Evolutionary conservation across 2,329 filamentous ascomycete genomes (phyloP), one percentile per base, ranked within the genome.

Genomic region (Sporothrix phasma): DNA sequence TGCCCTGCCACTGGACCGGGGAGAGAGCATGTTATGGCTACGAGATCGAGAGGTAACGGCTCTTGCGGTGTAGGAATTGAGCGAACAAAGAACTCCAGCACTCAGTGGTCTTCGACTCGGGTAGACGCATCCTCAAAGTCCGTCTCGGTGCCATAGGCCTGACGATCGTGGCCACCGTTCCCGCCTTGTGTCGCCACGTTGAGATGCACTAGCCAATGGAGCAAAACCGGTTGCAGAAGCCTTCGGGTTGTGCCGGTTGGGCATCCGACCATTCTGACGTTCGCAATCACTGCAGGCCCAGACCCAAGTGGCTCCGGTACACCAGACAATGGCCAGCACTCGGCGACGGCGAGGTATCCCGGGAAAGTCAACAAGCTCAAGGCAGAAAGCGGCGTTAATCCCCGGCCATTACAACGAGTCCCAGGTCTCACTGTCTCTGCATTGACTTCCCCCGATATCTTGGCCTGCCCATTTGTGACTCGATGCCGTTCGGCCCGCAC

Each of bases 1-100:
- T 19, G 56, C 34, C 24, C 37, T 59, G 22, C 29, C 4, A 13
- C 8, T 19, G n/a, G 13, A 15, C 45, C 19, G 45, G 19, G 19
- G 45, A 46, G 45, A 31, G 49, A 53, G 31, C 31, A 41, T 15
- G 17, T 24, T 43, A 41, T 58, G 34, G 29, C 37, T 39, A 56
- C 51, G 51, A 39, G n/a, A 11, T 56, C 51, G 31, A 39, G 49
- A 37, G 31, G 51, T 31, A 15, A 24, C 49, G 29, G 29, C 37
- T 37, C 51, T 24, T 24, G 37, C 51, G 51, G 51, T 58, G 54
- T 58, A 58, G 54, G 54, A 58, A 34, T 58, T 22, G 37, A 43
- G 10, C 3, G 54, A 58, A 58, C 37, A 34, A 31, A 51, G 19
- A 54, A 17, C 51, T 39, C 19, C 29, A n/a, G n/a, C n/a, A n/a